These are phyloP conservation scores for Hymenoscyphus repandus DNA, from an alignment of 2,329 filamentous ascomycete genomes.

Conservation along the genomic window DNA sequence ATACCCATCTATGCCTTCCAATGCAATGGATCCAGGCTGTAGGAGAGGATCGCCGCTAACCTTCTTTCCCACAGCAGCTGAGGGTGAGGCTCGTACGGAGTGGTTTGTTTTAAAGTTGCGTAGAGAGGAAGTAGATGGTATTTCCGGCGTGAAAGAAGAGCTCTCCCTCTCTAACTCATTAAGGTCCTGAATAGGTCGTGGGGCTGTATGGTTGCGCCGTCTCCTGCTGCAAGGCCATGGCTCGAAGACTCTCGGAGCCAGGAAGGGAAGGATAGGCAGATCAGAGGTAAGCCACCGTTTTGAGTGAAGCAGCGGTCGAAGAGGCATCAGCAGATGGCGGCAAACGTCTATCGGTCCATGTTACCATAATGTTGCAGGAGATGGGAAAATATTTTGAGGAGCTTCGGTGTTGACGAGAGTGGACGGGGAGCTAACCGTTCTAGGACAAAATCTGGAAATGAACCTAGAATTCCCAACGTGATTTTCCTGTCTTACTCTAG, in stretches of 20 bases:
- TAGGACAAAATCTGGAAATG: too few relatives aligned
- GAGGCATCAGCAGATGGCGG: conserved; percentile 29
- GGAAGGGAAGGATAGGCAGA: conserved; percentile 29
- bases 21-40: too few relatives aligned
- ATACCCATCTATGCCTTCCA: too few relatives aligned
- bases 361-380: neutral
- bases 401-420: neutral
- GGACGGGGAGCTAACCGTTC: too few relatives aligned
- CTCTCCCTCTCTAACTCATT: neutral
- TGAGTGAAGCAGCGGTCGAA: conserved; percentile 19
- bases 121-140: neutral
- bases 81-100: too few relatives aligned
- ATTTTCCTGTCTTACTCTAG: too few relatives aligned
- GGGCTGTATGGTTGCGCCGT: conserved; percentile 7
- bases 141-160: neutral
- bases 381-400: neutral
- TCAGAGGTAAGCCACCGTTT: conserved; percentile 28
- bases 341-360: neutral
- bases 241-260: conserved; percentile 30
- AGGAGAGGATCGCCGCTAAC: too few relatives aligned
- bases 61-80: too few relatives aligned
- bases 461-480: too few relatives aligned
- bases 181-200: neutral
- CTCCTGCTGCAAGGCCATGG: conserved; percentile 26
- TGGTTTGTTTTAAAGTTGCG: neutral